These are phyloP conservation scores for Acanthamoeba castellanii DNA, from an alignment of 208 protist species.

Conservation along the genomic window DNA sequence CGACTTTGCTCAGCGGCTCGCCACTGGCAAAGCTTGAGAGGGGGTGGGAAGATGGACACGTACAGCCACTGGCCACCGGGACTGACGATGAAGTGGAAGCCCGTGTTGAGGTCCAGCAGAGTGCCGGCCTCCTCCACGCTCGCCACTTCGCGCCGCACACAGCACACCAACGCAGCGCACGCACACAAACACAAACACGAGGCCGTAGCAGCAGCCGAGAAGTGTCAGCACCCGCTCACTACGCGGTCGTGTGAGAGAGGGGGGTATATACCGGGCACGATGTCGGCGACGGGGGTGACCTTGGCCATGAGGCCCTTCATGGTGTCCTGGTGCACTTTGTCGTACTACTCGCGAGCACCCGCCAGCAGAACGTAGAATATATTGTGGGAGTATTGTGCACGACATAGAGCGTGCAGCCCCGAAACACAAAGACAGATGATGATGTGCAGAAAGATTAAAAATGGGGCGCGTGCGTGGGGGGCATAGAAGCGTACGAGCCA, in stretches of 20 bases:
- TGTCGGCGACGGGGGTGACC: neutral
- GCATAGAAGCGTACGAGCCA: neutral
- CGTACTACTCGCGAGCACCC: neutral
- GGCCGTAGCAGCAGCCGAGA: no score
- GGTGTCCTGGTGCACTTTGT: neutral
- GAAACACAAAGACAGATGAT: no score
- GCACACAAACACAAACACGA: neutral
- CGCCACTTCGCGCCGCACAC: neutral
- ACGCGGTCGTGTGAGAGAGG: neutral
- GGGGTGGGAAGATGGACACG: neutral
- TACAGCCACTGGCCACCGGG: neutral
- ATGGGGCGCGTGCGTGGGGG: neutral
- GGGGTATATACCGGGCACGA: neutral
- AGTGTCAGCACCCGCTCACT: neutral
- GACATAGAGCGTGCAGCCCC: no score
- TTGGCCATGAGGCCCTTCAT: slow-evolving; percentile 18
- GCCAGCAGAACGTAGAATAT: neutral
- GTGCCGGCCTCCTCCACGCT: neutral
- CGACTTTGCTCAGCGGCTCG: no score
- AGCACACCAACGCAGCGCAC: neutral
- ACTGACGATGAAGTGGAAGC: neutral
- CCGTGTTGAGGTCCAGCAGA: neutral
- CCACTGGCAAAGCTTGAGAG: no score
- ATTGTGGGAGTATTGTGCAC: neutral
- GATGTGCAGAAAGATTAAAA: neutral